Base-by-base conservation (phyloP, 2,329 filamentous ascomycete genomes). In the Chrysosporium queenslandicum region DNA sequence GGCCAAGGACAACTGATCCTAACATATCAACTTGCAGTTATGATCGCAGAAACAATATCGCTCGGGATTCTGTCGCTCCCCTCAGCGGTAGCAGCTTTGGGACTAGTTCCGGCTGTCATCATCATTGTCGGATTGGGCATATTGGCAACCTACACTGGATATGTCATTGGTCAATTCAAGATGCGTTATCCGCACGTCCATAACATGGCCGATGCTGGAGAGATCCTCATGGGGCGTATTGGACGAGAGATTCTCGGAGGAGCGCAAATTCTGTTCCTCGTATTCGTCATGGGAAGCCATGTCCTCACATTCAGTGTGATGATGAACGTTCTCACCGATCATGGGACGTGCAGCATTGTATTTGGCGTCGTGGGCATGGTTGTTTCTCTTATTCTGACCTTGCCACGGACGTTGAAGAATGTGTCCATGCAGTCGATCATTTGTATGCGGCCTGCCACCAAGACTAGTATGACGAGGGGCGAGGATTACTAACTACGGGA, bases 221-320 rank as follows among this genome's bases (percentile, higher is more conserved):
- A 76, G 41, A 71, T 86, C 45, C 70, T 87, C 46, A 72, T 74
- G 53, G 85, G 85, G 7, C 70, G 67, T 16, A 69, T 78, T 36
- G 82, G 81, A 1, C 77, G 80, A 56, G 80, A 85, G 63, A 58
- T 87, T 29, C 70, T 85, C 41, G 81, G 81, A 21, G 66, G 71
- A 56, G 81, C 77, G 57, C 82, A 84, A 59, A 69, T 77, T 8
- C 66, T 86, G 16, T 80, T 86, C 65, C 71, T 87, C 36, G 69
- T 83, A 52, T 85, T 87, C 68, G 77, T 85, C 59, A 81, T 84
- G 67, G 81, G 78, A 30, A 84, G 82, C n/a, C 85, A 88, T 67
- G 73, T 85, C 48, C 70, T 87, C 56, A 85, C 82, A 0, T 86
- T 86, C 58, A 77, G 76, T 29, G 82, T 86, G 60, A 83, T 83